phyloP scores from a whole-genome alignment of 148 eudicot species.

The Vaccinium darrowii region DNA sequence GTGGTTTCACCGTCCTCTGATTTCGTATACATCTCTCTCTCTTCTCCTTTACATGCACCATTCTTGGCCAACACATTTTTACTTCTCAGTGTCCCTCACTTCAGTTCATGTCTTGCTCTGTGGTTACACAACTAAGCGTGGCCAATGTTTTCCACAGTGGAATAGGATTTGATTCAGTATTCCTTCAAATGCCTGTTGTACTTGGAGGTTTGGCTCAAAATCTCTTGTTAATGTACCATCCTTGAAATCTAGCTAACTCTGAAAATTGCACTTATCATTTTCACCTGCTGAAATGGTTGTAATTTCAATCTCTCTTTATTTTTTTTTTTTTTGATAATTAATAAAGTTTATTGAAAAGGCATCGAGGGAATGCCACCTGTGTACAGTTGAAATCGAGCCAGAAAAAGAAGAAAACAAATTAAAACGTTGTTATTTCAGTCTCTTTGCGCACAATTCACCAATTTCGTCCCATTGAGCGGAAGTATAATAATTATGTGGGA shows the following conservation, averaged over 20 bases:
- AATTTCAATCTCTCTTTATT: background rate
- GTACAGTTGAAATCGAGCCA: too few relatives aligned
- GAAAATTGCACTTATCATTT: background rate
- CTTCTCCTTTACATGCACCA: background rate
- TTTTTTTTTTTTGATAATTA: too few relatives aligned
- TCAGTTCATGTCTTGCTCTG: background rate
- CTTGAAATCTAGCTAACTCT: background rate
- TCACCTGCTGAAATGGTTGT: background rate
- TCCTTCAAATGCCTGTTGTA: background rate
- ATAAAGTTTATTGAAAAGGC: too few relatives aligned
- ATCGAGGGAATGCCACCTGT: too few relatives aligned
- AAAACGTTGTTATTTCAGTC: background rate
- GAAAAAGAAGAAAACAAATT: too few relatives aligned
- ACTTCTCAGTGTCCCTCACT: background rate
- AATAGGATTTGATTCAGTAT: background rate
- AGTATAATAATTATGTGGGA: background rate
- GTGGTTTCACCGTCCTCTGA: background rate
- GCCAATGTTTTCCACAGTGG: background rate
- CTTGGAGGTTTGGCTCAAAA: background rate
- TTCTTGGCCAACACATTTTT: background rate
- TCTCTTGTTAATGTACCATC: background rate
- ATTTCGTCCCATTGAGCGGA: background rate
- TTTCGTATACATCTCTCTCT: background rate
- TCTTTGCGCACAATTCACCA: background rate
- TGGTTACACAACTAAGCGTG: background rate